Base-by-base conservation (phyloP, 225 moss, liverwort and hornwort species). In the Bryoerythrophyllum caledonicum region DNA sequence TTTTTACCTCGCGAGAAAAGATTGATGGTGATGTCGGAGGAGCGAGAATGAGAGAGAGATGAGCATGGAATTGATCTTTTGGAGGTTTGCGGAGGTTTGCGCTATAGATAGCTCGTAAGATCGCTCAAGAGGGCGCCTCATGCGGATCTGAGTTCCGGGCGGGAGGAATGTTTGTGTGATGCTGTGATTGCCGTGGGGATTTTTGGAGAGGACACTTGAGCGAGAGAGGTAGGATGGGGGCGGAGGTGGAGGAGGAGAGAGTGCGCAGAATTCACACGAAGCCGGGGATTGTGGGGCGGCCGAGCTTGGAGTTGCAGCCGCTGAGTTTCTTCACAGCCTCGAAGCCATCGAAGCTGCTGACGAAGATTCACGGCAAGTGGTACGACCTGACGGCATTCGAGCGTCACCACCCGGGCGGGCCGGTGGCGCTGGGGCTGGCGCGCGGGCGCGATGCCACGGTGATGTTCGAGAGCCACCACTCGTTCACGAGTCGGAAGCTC, bases 381-480 rank as follows among this genome's bases (percentile, higher is more conserved):
- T 84, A 87, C 24, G 87, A 87, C 71, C 77, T 87, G 79, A 87
- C 87, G 54, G 82, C 71, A 68, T 87, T 87, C 17, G 84, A 87
- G 82, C 74, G 54, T 26, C 80, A 68, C n/a, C 87, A 87, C 43
- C 84, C 87, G 4, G 84, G 84, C 7, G 87, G 87, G 10, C 74
- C 68, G 20, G 87, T 87, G 60, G 48, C 84, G 55, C 76, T 87
- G 1, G 87, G 84, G 19, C 63, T 87, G 10, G 87, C 84, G 16
- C 71, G 82, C 8, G 87, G 82, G 3, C 84, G 84, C 2, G 87
- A 87, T 24, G 14, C 87, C 25, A 87, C 84, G 25, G 80, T 87
- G 30, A 88, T 91, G 86, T 91, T 91, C 40, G 88, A 91, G 79
- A 91, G 91, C 27, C 91, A 91, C 30, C 90, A 91, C 56, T 86